Evolutionary conservation across 2,329 filamentous ascomycete species (phyloP).

Genomic region (Fusarium sp.): DNA sequence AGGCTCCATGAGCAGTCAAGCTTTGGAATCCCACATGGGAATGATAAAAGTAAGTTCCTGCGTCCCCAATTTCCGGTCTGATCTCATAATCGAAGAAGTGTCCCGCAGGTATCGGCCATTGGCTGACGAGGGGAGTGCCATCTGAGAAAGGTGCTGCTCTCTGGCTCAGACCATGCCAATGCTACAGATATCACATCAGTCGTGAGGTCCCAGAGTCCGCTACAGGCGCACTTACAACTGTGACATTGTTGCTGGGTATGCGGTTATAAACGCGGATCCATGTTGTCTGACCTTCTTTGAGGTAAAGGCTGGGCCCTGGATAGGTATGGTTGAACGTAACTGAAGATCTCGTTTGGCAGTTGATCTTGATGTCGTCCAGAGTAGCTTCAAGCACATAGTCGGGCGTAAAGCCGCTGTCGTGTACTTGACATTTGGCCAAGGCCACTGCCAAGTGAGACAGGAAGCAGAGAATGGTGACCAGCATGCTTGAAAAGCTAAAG

Average conservation of each 20-base stretch:
- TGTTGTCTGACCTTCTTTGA: slow-evolving; percentile 23
- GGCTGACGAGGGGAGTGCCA: slow-evolving; percentile 66
- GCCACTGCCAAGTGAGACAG: slow-evolving; percentile 16
- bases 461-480: neutral
- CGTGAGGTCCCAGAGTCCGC: accelerated
- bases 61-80: slow-evolving; percentile 58
- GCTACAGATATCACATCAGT: slow-evolving; percentile 52
- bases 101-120: slow-evolving; percentile 70
- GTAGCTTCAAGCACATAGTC: slow-evolving; percentile 29
- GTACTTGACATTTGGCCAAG: slow-evolving; percentile 2
- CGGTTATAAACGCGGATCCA: slow-evolving; percentile 33
- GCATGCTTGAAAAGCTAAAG: neutral
- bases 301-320: slow-evolving; percentile 13
- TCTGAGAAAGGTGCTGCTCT: slow-evolving; percentile 70
- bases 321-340: slow-evolving; percentile 19
- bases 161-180: slow-evolving; percentile 73
- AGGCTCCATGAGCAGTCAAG: slow-evolving; percentile 62
- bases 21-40: slow-evolving; percentile 72
- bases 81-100: slow-evolving; percentile 76
- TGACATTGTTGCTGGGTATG: slow-evolving; percentile 16
- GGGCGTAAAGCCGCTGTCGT: slow-evolving; percentile 17
- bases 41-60: slow-evolving; percentile 74
- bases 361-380: slow-evolving; percentile 14
- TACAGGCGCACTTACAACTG: slow-evolving; percentile 15
- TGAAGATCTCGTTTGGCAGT: slow-evolving; percentile 15